Base-by-base conservation (phyloP, 306 rosid species). In the Hippophae tibetana region DNA sequence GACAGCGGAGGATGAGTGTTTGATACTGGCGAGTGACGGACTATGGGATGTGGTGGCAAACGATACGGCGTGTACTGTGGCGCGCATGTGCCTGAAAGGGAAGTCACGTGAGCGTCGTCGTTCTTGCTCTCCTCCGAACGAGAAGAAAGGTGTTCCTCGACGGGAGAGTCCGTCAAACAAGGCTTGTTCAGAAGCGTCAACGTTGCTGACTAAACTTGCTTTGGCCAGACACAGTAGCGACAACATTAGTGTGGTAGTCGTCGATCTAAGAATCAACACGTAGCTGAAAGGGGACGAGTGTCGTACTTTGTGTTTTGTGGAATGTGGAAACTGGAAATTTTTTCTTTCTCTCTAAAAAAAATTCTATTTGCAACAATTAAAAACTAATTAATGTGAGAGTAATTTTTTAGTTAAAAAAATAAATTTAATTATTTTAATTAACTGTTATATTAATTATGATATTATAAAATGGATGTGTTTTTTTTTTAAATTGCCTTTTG, bases 21-120 rank as follows among this genome's bases (percentile, higher is more conserved):
- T 84, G 64, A 75, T 81, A 5, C 14, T 84, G 56, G 90, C 78
- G 9, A 84, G 86, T 42, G 90, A 84, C 10, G 86, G 90, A 0
- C 66, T 84, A 1, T 84, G 90, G 90, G 90, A 84, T 57, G 86
- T 84, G 64, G 82, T 81, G 42, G 67, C 86, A 8, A 81, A 76
- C 26, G 90, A 84, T 26, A 84, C 73, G 43, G 86, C 79, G 2
- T 84, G 90, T 13, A 84, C 78, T 58, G 82, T 81, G 75, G 86
- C 82, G 47, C 57, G 76, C 10, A 76, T 69, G 86, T 81, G 90
- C 50, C 57, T 84, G 10, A 57, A 68, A 3, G 69, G 27, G 42
- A 52, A 41, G 43, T 79, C 40, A 1, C 72, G 69, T 0, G 47
- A 67, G 3, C 68, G 57, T 1, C 10, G 0, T 52, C 56, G 65